phyloP scores from a whole-genome alignment of 495 filamentous ascomycete genomes.

The Apiosordaria backusii region DNA sequence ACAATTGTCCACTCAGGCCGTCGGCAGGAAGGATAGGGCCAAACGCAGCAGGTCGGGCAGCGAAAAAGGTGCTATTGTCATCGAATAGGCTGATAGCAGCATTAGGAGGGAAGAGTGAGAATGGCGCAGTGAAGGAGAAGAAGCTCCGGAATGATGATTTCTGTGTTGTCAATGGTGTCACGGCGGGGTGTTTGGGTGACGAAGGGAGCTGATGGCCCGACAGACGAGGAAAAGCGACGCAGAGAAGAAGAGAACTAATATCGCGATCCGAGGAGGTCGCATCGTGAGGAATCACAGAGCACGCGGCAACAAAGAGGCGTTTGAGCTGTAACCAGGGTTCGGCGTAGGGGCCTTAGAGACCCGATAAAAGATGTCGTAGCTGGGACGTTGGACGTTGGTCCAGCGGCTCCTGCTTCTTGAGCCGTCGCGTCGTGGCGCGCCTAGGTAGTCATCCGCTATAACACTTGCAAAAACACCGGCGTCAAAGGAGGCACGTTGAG shows the following conservation, averaged over 20 bases:
- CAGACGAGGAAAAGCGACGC: constrained; percentile 47
- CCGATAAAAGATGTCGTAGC: not conserved
- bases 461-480: not conserved
- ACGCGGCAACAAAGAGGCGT: not conserved
- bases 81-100: constrained; percentile 95
- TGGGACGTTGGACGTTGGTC: not conserved
- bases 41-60: constrained; percentile 90
- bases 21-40: constrained; percentile 71
- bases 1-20: constrained; percentile 79
- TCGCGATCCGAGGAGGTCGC: constrained; percentile 46
- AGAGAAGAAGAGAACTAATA: constrained; percentile 45
- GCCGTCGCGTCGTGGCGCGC: constrained; percentile 14
- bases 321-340: not conserved
- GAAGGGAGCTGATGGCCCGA: constrained; percentile 39
- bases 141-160: constrained; percentile 39
- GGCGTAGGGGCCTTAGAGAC: not conserved
- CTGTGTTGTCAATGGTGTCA: constrained; percentile 20
- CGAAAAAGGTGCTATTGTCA: constrained; percentile 95
- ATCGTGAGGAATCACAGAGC: constrained; percentile 29
- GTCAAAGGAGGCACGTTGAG: not conserved
- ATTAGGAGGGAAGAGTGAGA: constrained; percentile 85
- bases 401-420: constrained; percentile 9
- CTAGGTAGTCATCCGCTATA: constrained; percentile 9
- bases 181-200: constrained; percentile 26
- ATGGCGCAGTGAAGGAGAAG: constrained; percentile 50